These are phyloP conservation scores for Melastoma malabathricum DNA, from an alignment of 345 rosid genomes.

Conservation along the genomic window DNA sequence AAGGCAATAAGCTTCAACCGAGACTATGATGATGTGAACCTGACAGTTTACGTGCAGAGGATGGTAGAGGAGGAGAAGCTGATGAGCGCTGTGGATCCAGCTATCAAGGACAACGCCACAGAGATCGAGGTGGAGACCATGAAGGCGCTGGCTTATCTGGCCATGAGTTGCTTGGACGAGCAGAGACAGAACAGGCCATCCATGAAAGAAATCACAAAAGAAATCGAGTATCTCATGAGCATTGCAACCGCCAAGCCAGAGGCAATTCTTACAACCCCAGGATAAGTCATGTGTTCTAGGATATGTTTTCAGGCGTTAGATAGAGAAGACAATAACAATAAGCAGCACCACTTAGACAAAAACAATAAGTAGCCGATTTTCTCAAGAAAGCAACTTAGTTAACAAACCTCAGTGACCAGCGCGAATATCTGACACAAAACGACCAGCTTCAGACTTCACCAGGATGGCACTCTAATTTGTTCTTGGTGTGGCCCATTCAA, in stretches of 20 bases:
- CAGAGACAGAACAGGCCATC: conserved; percentile 39
- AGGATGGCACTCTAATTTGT: conserved; percentile 25
- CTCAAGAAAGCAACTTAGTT: too few species aligned
- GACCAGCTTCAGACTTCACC: too few species aligned
- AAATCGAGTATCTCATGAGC: conserved; percentile 29
- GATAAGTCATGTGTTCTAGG: too few species aligned
- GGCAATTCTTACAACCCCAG: too few species aligned
- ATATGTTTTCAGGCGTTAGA: too few species aligned
- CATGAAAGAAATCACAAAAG: conserved; percentile 34
- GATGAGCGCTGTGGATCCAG: conserved; percentile 27
- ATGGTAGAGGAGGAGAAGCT: conserved; percentile 28
- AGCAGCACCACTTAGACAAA: too few species aligned
- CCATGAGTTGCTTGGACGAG: conserved; percentile 33
- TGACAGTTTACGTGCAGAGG: conserved; percentile 32
- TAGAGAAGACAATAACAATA: too few species aligned
- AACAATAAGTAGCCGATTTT: too few species aligned
- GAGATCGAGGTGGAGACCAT: conserved; percentile 24
- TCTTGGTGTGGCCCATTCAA: conserved; percentile 92
- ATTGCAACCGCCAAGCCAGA: neutral
- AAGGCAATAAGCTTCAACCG: conserved; percentile 41
- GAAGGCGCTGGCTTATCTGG: conserved; percentile 31
- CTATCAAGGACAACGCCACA: conserved; percentile 18
- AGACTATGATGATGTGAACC: conserved; percentile 40
- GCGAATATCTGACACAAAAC: too few species aligned
- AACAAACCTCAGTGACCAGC: too few species aligned